A percentile compares a stretch with the other conserved stretches of the same genome.
phyloP scores from a whole-genome alignment of 306 rosid genomes.

The Fragaria vesca region DNA sequence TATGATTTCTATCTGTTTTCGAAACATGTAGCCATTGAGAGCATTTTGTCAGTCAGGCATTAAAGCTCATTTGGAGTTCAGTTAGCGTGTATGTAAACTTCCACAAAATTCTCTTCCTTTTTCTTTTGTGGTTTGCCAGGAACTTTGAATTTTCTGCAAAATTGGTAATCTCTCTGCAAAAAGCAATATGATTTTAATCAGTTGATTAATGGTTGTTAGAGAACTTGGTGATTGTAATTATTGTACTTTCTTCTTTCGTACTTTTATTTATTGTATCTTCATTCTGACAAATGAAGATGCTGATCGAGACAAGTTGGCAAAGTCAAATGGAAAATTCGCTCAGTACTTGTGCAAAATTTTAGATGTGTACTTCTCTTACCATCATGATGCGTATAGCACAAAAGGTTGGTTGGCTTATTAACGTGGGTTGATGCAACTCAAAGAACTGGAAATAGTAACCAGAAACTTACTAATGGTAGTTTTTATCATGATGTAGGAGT shows the following conservation, averaged over 20 bases:
- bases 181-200: not conserved
- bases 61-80: not conserved
- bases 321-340: conserved; percentile 71
- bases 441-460: conserved; percentile 14
- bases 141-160: not conserved
- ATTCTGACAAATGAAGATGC: conserved; percentile 44
- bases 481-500: conserved; percentile 54
- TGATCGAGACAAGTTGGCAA: conserved; percentile 69
- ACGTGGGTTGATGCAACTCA: conserved; percentile 9
- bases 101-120: not conserved
- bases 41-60: not conserved
- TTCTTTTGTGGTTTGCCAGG: not conserved
- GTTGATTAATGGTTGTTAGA: not conserved
- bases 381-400: conserved; percentile 57
- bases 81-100: conserved; percentile 6
- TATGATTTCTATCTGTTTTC: not conserved
- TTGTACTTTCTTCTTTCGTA: not conserved
- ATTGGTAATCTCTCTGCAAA: not conserved
- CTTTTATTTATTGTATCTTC: not conserved
- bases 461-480: conserved; percentile 23
- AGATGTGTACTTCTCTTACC: conserved; percentile 74
- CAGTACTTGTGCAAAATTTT: conserved; percentile 71
- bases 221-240: not conserved
- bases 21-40: not conserved
- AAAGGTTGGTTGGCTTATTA: conserved; percentile 46